Evolutionary conservation across 2,329 filamentous ascomycete genomes (phyloP), one percentile per base, ranked within the genome.

Genomic region (Xylariaceae sp.): DNA sequence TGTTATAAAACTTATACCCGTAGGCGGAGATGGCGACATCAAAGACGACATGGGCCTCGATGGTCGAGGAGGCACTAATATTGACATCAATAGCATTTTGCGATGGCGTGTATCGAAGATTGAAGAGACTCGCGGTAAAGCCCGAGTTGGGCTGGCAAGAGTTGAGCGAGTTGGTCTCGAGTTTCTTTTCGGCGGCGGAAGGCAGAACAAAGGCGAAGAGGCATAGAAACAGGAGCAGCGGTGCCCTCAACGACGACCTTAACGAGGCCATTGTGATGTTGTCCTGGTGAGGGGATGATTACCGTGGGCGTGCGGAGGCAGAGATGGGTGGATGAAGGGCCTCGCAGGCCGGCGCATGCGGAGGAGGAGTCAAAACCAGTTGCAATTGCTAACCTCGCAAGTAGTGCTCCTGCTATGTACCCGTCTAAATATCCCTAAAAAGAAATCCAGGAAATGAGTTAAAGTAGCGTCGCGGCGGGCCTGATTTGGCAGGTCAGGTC

Each of bases 91-190:
- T 76, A 23, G 81, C 83, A 66, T 78, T 77, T 73, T 90, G 89
- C 65, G 81, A 75, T 15, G 87, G 85, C 2, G 81, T 87, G 75
- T 87, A 88, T 64, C 82, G 76, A 72, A 93, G 88, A 68, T 91
- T 86, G 80, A 94, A 93, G 58, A 91, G 80, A 59, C 86, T 89
- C 58, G 90, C 89, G 1, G 88, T 88, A 74, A 94, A 92, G 68
- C 84, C 86, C 47, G 87, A 90, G 74, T 90, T 88, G 60, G 80
- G 77, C 79, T 89, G 87, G 75, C 90, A 94, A 45, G 88, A 81
- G 71, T 86, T 88, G 61, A 93, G 81, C 57, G 89, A 90, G 67
- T 82, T 86, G 17, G 71, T 71, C 47, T 69, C 61, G 13, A 73
- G 64, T 45, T 68, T 65, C 11, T 59, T 59, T 50, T 69, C 64